These are phyloP conservation scores for Monosporascus ibericus DNA, from an alignment of 2,329 filamentous ascomycete genomes.

Conservation along the genomic window DNA sequence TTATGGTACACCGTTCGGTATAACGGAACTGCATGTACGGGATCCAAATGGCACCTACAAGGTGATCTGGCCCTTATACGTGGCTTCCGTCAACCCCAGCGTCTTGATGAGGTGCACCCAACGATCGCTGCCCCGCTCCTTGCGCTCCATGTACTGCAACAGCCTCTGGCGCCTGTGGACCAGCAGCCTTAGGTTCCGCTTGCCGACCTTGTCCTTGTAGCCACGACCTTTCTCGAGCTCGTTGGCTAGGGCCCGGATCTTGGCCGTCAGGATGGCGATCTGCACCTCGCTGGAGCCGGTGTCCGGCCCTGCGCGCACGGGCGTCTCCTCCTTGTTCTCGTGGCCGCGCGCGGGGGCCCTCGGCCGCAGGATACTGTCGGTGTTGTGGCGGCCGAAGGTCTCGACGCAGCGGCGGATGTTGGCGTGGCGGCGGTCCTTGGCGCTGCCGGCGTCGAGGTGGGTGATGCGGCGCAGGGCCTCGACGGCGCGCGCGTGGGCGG, in stretches of 20 bases:
- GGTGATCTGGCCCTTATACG: slow-evolving; percentile 85
- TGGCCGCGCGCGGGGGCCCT: slow-evolving; percentile 46
- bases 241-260: slow-evolving; percentile 77
- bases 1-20: slow-evolving; percentile 14
- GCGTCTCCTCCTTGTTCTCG: slow-evolving; percentile 24
- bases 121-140: slow-evolving; percentile 84
- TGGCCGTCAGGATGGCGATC: slow-evolving; percentile 88
- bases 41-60: slow-evolving; percentile 41
- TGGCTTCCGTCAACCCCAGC: slow-evolving; percentile 79
- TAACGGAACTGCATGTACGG: no score
- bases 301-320: slow-evolving; percentile 70
- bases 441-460: slow-evolving; percentile 68
- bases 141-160: slow-evolving; percentile 76
- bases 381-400: slow-evolving; percentile 85
- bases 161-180: slow-evolving; percentile 87
- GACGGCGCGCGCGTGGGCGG: slow-evolving; percentile 59
- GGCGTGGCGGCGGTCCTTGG: slow-evolving; percentile 70
- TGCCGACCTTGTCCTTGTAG: slow-evolving; percentile 88
- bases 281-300: slow-evolving; percentile 98
- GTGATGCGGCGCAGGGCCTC: slow-evolving; percentile 77
- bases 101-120: slow-evolving; percentile 83
- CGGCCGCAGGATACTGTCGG: slow-evolving; percentile 63
- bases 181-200: slow-evolving; percentile 78
- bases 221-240: slow-evolving; percentile 62
- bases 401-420: slow-evolving; percentile 83